Evolutionary conservation across 225 moss, liverwort and hornwort species (phyloP).

Genomic region (Straminergon stramineum): DNA sequence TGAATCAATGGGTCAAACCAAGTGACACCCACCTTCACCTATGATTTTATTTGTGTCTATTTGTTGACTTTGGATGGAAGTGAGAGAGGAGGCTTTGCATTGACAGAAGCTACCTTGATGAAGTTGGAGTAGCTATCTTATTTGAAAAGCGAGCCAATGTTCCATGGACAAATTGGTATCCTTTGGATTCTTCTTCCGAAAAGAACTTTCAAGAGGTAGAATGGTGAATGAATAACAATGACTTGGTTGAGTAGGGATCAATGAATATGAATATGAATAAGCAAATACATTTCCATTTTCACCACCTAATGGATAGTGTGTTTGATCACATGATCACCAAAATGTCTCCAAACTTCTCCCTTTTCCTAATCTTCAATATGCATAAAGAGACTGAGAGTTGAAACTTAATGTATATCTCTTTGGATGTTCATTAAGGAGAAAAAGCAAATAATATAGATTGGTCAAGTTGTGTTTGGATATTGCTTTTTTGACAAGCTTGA

Average conservation of each 20-base stretch:
- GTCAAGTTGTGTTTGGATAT: neutral
- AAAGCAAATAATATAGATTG: too few relatives aligned
- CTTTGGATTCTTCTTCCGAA: neutral
- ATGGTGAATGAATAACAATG: neutral
- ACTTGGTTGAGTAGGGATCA: neutral
- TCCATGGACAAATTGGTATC: neutral
- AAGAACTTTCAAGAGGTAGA: too few relatives aligned
- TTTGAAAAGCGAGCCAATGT: neutral
- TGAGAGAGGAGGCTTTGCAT: neutral
- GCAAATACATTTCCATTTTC: neutral
- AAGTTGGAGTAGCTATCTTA: neutral
- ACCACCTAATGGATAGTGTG: too few relatives aligned
- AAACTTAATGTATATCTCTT: neutral
- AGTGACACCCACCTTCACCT: neutral
- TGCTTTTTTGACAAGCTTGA: neutral
- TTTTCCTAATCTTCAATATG: neutral
- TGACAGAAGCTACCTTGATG: rapidly evolving
- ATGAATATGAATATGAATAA: rapidly evolving
- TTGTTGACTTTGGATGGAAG: neutral
- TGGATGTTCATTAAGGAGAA: neutral
- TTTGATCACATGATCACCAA: neutral
- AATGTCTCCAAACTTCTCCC: neutral
- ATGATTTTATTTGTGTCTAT: neutral
- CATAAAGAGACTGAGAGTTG: neutral
- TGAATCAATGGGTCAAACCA: neutral